A percentile compares a stretch with the other conserved stretches of the same genome.
phyloP scores from a whole-genome alignment of 164 flowering plant genomes.

The Macadamia tetraphylla region DNA sequence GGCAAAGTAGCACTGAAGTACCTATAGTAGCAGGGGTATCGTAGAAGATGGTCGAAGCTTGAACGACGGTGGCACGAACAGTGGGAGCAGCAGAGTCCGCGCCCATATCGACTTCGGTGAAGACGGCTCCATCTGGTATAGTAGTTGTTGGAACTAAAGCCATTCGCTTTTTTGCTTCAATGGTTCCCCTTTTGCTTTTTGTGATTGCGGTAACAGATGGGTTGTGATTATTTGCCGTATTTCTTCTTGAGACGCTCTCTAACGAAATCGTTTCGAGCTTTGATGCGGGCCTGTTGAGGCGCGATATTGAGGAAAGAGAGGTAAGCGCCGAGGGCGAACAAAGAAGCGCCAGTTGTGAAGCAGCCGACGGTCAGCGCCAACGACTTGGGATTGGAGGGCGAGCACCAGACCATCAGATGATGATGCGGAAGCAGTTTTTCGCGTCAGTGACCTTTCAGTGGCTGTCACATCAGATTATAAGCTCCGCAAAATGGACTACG shows the following conservation, averaged over 20 bases:
- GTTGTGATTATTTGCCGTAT: slow-evolving; percentile 18
- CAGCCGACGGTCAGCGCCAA: slow-evolving; percentile 33
- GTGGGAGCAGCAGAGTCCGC: slow-evolving; percentile 39
- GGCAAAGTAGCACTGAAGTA: slow-evolving; percentile 1
- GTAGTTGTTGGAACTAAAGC: slow-evolving; percentile 13
- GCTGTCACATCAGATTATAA: too few species aligned
- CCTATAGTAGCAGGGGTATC: slow-evolving; percentile 90
- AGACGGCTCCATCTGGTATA: not conserved
- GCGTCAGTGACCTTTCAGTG: too few species aligned
- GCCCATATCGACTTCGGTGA: slow-evolving; percentile 64
- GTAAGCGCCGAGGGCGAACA: slow-evolving; percentile 46
- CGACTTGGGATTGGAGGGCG: slow-evolving; percentile 50
- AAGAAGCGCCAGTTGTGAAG: slow-evolving; percentile 40
- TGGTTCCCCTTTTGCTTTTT: not conserved
- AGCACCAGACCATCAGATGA: slow-evolving; percentile 39
- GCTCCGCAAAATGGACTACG: too few species aligned
- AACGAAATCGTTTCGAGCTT: slow-evolving; percentile 62
- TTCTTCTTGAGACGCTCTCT: slow-evolving; percentile 44
- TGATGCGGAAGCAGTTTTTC: not conserved
- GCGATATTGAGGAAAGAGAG: slow-evolving; percentile 51
- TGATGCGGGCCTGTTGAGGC: slow-evolving; percentile 64
- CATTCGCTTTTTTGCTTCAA: not conserved
- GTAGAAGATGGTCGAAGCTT: slow-evolving; percentile 81
- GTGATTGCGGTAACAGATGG: not conserved
- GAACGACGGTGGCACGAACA: slow-evolving; percentile 77